These are phyloP conservation scores for Solanum pimpinellifolium DNA, from an alignment of 257 asterid species.

Conservation along the genomic window DNA sequence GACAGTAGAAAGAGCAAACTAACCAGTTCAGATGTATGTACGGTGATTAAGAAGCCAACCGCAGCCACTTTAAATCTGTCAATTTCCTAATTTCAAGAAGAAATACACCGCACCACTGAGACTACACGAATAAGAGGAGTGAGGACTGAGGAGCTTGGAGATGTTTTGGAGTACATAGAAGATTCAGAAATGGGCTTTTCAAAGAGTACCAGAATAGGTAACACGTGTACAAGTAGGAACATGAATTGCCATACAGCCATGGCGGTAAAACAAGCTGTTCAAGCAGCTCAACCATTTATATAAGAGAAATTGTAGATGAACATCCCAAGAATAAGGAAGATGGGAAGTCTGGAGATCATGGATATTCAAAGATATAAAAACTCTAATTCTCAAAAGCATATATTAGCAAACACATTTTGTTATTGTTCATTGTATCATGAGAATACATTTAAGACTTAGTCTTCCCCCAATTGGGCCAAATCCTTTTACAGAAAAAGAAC, in stretches of 20 bases:
- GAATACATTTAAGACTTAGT: neutral
- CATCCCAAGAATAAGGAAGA: neutral
- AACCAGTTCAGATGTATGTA: neutral
- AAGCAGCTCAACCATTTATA: neutral
- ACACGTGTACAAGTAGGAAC: neutral
- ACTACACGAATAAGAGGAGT: neutral
- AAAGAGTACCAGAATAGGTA: neutral
- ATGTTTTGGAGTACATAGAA: neutral
- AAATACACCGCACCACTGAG: neutral
- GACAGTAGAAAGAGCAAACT: neutral
- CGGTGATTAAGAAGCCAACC: neutral
- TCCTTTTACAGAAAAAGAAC: neutral
- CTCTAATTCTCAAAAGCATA: neutral
- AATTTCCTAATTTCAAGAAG: neutral
- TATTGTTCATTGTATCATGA: neutral
- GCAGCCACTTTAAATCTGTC: neutral
- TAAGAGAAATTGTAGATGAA: neutral
- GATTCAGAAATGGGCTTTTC: neutral
- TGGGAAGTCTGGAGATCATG: neutral
- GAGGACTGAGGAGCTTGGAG: neutral
- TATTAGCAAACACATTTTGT: neutral
- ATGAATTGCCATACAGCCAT: neutral
- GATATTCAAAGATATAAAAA: neutral
- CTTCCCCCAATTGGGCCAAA: neutral
- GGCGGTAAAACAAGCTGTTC: neutral